Percentiles rank a stretch among this genome's conserved stretches.
Conservation (phyloP, 495 filamentous ascomycete species). For the Oidiodendron maius region DNA sequence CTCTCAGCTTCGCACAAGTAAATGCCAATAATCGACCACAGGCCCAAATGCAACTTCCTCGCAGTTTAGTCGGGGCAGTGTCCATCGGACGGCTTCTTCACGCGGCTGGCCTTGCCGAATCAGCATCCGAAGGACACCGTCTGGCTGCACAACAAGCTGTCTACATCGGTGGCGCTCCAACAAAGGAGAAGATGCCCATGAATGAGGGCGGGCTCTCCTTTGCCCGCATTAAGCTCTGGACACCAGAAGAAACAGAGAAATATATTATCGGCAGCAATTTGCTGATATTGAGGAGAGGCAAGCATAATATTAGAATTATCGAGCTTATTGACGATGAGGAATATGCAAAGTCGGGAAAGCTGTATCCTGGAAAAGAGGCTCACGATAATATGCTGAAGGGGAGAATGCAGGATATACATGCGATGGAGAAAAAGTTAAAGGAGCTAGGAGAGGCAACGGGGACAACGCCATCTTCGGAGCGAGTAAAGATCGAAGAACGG, state of each 20-base stretch:
- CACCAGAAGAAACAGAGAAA: slow-evolving; percentile 46
- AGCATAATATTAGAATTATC: slow-evolving; percentile 73
- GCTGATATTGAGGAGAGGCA: slow-evolving; percentile 68
- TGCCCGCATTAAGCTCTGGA: slow-evolving; percentile 54
- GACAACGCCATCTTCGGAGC: neutral
- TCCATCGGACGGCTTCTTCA: slow-evolving; percentile 59
- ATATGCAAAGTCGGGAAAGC: slow-evolving; percentile 38
- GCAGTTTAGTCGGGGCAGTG: slow-evolving; percentile 54
- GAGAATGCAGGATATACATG: too few species aligned
- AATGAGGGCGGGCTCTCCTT: slow-evolving; percentile 50
- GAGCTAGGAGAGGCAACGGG: neutral
- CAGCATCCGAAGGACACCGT: slow-evolving; percentile 60
- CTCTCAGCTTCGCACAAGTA: neutral
- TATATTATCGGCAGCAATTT: slow-evolving; percentile 56
- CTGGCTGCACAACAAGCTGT: slow-evolving; percentile 52
- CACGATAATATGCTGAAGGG: neutral
- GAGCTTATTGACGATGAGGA: slow-evolving; percentile 67
- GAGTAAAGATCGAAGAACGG: neutral
- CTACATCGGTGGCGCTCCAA: slow-evolving; percentile 52
- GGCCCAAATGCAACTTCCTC: slow-evolving; percentile 56
- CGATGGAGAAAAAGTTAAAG: too few species aligned
- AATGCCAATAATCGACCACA: slow-evolving; percentile 23
- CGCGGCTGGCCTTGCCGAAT: slow-evolving; percentile 60
- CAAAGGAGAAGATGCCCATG: slow-evolving; percentile 41
- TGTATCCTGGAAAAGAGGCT: slow-evolving; percentile 32